Evolutionary conservation across 371 early-diverging fungal genomes (phyloP).

Genomic region (Mortierella sp.): DNA sequence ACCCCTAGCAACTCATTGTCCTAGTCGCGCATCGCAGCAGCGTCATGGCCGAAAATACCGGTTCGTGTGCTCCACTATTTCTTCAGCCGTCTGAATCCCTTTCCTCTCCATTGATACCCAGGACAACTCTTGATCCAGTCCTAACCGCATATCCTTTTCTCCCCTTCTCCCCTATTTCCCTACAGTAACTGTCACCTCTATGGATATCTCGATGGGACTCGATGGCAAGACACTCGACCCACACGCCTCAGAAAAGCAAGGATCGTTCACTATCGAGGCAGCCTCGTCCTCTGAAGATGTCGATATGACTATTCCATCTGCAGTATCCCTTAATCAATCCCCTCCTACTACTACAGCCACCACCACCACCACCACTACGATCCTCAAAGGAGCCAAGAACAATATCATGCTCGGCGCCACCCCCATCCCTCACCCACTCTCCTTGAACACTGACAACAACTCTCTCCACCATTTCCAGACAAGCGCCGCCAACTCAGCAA

Average conservation of each 20-base stretch:
- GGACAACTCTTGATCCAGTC: no score
- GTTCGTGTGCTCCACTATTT: constrained; percentile 8
- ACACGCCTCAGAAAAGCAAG: neutral
- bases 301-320: constrained; percentile 24
- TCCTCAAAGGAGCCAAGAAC: constrained; percentile 39
- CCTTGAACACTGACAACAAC: constrained; percentile 32
- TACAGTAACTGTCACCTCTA: constrained; percentile 4
- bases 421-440: constrained; percentile 34
- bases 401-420: constrained; percentile 47
- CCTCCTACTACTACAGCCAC: constrained; percentile 3
- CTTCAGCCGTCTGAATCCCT: neutral
- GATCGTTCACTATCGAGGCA: neutral
- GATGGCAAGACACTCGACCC: neutral
- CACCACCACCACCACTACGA: neutral
- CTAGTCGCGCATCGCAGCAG: constrained; percentile 6
- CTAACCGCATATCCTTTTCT: neutral
- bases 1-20: neutral
- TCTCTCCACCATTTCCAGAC: constrained; percentile 50
- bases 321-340: constrained; percentile 24
- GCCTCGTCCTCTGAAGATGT: constrained; percentile 14
- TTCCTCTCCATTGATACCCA: neutral
- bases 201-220: constrained; percentile 4
- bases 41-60: constrained; percentile 33
- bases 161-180: neutral
- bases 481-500: constrained; percentile 17